Conservation (phyloP, 805 yeast genomes). For the Nakazawaea pomicola region DNA sequence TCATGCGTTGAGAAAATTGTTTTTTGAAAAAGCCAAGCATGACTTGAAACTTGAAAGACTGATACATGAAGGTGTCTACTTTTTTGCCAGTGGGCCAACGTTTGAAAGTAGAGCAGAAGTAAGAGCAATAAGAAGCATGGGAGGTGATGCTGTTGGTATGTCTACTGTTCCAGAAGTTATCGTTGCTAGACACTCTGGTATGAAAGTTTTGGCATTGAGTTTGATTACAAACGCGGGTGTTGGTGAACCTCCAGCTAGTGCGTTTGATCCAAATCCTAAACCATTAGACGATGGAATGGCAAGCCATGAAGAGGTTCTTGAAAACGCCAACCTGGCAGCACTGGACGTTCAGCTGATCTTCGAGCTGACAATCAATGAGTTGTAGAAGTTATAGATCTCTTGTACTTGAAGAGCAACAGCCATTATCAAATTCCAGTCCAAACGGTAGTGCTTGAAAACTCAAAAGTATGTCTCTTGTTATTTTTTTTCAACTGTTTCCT, state of each 20-base stretch:
- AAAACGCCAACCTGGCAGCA: constrained; percentile 76
- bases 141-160: constrained; percentile 97
- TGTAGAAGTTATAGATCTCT: constrained; percentile 14
- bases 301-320: constrained; percentile 86
- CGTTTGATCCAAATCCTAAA: constrained; percentile 40
- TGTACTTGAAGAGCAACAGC: no score
- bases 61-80: constrained; percentile 84
- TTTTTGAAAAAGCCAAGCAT: constrained; percentile 49
- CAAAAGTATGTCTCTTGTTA: neutral
- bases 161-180: constrained; percentile 96
- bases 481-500: neutral
- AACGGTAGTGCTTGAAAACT: neutral
- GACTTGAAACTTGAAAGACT: constrained; percentile 39
- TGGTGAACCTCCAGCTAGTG: constrained; percentile 62
- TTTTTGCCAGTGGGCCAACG: constrained; percentile 88
- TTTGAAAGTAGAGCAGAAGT: constrained; percentile 92
- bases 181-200: constrained; percentile 83
- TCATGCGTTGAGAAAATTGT: constrained; percentile 56
- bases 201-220: constrained; percentile 79
- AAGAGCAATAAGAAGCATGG: constrained; percentile 61
- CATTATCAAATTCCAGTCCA: no score
- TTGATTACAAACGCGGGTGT: constrained; percentile 84
- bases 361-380: constrained; percentile 50
- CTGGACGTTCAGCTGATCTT: constrained; percentile 71
- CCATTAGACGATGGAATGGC: constrained; percentile 73